Percentiles rank a stretch among this genome's conserved stretches.
Conservation (phyloP, 768 basidiomycete species). For the Kwoniella dejecticola region DNA sequence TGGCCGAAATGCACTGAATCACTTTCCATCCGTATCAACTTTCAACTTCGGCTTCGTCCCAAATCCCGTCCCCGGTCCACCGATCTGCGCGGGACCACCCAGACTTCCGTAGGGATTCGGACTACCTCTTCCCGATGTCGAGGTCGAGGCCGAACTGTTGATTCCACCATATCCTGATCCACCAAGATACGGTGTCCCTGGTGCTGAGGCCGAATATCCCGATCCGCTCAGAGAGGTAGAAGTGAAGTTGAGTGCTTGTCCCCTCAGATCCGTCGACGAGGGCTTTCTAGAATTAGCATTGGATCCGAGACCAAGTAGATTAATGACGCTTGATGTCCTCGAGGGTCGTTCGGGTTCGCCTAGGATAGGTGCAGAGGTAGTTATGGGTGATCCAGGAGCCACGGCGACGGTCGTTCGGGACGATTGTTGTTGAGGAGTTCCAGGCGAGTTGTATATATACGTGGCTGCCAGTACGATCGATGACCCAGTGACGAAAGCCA, state of each 20-base stretch:
- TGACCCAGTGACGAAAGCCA: conserved; percentile 81
- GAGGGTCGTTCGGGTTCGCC: conserved; percentile 50
- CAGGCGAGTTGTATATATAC: conserved; percentile 84
- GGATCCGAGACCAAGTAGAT: conserved; percentile 42
- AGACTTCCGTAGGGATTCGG: neutral
- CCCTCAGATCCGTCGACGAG: conserved; percentile 8
- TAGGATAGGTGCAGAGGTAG: conserved; percentile 47
- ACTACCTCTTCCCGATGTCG: neutral
- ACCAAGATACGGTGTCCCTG: conserved; percentile 10
- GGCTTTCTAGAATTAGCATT: conserved; percentile 17
- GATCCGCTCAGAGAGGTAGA: neutral
- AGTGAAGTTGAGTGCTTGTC: conserved; percentile 1
- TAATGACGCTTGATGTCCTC: conserved; percentile 45
- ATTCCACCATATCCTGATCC: neutral
- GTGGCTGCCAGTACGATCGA: conserved; percentile 82
- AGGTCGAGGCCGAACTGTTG: neutral
- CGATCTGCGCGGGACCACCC: conserved; percentile 5
- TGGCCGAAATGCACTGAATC: too few species aligned
- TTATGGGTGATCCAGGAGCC: conserved; percentile 50
- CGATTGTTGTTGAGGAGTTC: conserved; percentile 13
- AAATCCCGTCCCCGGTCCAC: conserved; percentile 15
- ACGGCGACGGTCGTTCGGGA: conserved; percentile 46
- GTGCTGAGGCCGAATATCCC: conserved; percentile 10
- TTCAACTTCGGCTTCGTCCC: neutral
- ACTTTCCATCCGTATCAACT: neutral